A percentile compares a stretch with the other conserved stretches of the same genome.
These are phyloP conservation scores for Musa schizocarpa DNA, from an alignment of 176 grass and related monocot genomes.

Conservation along the genomic window DNA sequence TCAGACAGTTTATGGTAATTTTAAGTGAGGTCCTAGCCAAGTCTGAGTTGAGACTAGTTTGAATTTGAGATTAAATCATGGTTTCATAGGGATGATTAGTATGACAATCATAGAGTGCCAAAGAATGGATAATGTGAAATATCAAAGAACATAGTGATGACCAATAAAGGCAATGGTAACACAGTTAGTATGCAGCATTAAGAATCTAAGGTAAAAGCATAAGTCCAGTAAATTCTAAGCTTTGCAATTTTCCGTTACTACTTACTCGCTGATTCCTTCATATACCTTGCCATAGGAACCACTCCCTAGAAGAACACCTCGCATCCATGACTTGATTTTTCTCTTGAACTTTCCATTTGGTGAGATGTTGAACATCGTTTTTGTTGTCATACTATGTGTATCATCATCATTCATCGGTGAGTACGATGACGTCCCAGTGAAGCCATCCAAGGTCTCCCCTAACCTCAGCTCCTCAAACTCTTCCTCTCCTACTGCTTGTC, in stretches of 20 bases:
- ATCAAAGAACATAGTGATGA: too few relatives aligned
- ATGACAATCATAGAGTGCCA: too few relatives aligned
- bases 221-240: not conserved
- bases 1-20: too few relatives aligned
- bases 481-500: slow-evolving; percentile 39
- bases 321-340: slow-evolving; percentile 74
- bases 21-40: too few relatives aligned
- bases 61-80: too few relatives aligned
- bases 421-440: slow-evolving; percentile 61
- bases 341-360: slow-evolving; percentile 76
- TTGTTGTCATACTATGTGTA: slow-evolving; percentile 63
- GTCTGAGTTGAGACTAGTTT: too few relatives aligned
- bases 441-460: slow-evolving; percentile 65
- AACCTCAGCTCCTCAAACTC: slow-evolving; percentile 44
- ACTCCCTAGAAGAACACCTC: slow-evolving; percentile 59
- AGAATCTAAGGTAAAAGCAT: not conserved
- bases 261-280: slow-evolving; percentile 98
- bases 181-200: slow-evolving; percentile 6
- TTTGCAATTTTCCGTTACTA: slow-evolving; percentile 10
- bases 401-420: slow-evolving; percentile 86
- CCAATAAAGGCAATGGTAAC: too few relatives aligned
- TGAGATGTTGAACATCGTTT: slow-evolving; percentile 67
- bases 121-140: too few relatives aligned
- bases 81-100: too few relatives aligned
- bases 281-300: slow-evolving; percentile 85